Conservation (phyloP, 495 filamentous ascomycete genomes). For the Thermochaetoides thermophila region DNA sequence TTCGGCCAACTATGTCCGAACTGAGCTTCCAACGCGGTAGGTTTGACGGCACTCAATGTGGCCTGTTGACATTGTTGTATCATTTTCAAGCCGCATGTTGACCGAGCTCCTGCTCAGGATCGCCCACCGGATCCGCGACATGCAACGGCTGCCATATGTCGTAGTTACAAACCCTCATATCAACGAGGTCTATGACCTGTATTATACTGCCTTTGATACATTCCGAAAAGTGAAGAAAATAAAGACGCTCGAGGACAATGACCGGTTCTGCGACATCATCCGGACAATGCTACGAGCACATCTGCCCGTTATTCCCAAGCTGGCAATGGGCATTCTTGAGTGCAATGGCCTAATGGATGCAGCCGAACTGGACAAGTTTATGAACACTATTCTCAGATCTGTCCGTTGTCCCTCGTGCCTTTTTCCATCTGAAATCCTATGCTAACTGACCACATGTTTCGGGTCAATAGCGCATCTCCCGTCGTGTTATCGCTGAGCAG, state of each 20-base stretch:
- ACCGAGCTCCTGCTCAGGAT: constrained; percentile 34
- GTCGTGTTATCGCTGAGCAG: constrained; percentile 93
- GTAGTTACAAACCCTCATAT: constrained; percentile 93
- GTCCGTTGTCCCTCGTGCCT: constrained; percentile 33
- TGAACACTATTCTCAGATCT: constrained; percentile 84
- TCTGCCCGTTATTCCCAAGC: constrained; percentile 78
- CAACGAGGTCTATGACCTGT: constrained; percentile 88
- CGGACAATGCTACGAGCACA: constrained; percentile 70
- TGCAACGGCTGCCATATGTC: constrained; percentile 91
- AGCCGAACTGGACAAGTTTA: constrained; percentile 77
- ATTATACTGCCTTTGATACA: constrained; percentile 87
- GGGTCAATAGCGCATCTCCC: constrained; percentile 72
- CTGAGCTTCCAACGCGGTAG: constrained; percentile 81
- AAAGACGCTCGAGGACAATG: constrained; percentile 78
- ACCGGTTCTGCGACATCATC: constrained; percentile 70
- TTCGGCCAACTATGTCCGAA: constrained; percentile 94
- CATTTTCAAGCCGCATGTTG: neutral
- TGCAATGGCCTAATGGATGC: constrained; percentile 62
- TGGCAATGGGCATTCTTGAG: constrained; percentile 89
- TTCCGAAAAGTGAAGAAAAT: constrained; percentile 75
- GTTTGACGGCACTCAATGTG: too few species aligned
- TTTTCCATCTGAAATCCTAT: neutral
- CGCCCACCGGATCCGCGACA: constrained; percentile 88
- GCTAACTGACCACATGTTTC: too few species aligned
- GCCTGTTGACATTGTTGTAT: neutral